Base-by-base conservation (phyloP, 805 yeast species). In the Spathaspora hagerdaliae region DNA sequence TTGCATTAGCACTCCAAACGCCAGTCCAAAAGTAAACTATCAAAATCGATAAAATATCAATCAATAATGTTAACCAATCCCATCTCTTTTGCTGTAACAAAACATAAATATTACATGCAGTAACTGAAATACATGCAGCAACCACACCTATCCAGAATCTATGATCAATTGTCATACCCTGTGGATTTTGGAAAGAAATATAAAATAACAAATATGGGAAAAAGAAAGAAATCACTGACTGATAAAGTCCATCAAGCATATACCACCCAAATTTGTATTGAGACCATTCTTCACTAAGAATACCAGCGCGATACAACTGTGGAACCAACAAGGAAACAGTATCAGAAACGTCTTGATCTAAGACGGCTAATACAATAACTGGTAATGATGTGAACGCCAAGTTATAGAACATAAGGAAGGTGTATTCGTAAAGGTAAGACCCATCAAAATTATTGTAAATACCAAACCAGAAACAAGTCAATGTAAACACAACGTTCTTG, bases 381-480 rank as follows among this genome's bases (percentile, higher is more conserved):
- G 95, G 92, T 47, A 85, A 64, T 7, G 94, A 85, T 1, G 94
- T 86, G 57, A 86, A 86, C 4, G 89, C 88, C 70, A 87, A 74
- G 61, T 86, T 86, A 73, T 82, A 86, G 59, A 86, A 78, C 79
- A 85, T 83, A 65, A 87, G 74, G 59, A 78, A 84, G 19, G 95
- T 86, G 65, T 79, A 87, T 64, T 86, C 92, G 55, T 80, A 85
- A 58, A 85, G 68, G 58, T 85, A 86, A 2, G 90, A 75, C 31
- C 90, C 90, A 60, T 87, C 94, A 57, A 82, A 86, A 55, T 80
- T 68, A 57, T 71, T 78, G 65, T 71, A 85, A 36, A 83, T 74
- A 43, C 88, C 87, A 59, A 72, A 86, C 92, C 94, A 86, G 64
- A 86, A 85, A 60, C 83, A 71, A 3, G 90, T 78, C 60, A 85